Evolutionary conservation across 2,329 filamentous ascomycete species (phyloP).

Genomic region (Ploettnerulaceae sp.): DNA sequence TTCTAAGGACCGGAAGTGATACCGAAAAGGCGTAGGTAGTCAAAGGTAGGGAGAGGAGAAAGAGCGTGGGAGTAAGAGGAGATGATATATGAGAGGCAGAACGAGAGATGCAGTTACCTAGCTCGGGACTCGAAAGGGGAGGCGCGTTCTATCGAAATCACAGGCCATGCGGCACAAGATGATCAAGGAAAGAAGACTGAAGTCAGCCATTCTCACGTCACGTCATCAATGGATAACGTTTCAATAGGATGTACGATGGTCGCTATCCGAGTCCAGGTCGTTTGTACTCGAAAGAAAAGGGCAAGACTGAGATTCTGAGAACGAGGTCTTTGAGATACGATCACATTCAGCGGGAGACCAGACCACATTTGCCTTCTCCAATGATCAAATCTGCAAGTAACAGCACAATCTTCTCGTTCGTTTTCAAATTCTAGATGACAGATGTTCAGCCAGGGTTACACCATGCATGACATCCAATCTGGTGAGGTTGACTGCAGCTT

Average conservation of each 20-base stretch:
- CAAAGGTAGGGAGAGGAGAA: background rate
- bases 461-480: background rate
- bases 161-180: background rate
- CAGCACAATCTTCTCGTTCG: background rate
- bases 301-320: background rate
- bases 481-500: background rate
- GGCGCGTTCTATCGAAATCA: constrained; percentile 4
- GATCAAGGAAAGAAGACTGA: too few relatives aligned
- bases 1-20: constrained; percentile 17
- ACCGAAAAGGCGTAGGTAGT: constrained; percentile 11
- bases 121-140: constrained; percentile 10
- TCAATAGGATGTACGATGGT: constrained; percentile 14
- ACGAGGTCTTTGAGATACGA: too few relatives aligned
- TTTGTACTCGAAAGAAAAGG: constrained; percentile 8
- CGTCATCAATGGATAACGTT: constrained; percentile 13
- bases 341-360: background rate
- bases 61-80: background rate
- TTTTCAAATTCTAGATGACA: background rate
- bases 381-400: too few relatives aligned
- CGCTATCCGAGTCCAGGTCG: constrained; percentile 17
- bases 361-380: too few relatives aligned
- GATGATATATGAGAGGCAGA: background rate
- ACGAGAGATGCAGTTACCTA: background rate
- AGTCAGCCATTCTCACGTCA: too few relatives aligned
- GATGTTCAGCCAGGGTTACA: background rate